These are phyloP conservation scores for Lepidium africanum DNA, from an alignment of 345 rosid genomes.

Conservation along the genomic window DNA sequence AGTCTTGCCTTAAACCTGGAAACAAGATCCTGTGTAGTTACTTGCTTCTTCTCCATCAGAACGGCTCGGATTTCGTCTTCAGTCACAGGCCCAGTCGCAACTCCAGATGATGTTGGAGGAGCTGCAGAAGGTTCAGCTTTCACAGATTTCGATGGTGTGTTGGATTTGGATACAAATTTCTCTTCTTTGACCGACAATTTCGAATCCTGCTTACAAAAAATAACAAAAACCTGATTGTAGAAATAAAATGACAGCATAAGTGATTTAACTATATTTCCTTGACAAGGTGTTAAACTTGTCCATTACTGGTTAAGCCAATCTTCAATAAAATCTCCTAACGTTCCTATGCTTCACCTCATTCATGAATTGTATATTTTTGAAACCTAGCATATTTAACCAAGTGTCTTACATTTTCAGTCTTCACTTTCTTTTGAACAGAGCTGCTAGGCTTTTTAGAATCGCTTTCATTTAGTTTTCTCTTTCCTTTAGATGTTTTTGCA, in stretches of 20 bases:
- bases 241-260: not conserved
- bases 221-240: not conserved
- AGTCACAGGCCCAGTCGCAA: conserved; percentile 62
- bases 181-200: conserved; percentile 49
- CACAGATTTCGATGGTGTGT: conserved; percentile 31
- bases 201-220: conserved; percentile 37
- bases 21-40: conserved; percentile 87
- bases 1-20: conserved; percentile 74
- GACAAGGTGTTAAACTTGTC: not conserved
- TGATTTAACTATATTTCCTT: not conserved
- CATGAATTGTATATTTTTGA: not conserved
- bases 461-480: conserved; percentile 69
- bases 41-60: conserved; percentile 63
- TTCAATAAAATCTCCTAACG: not conserved
- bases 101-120: conserved; percentile 31
- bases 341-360: not conserved
- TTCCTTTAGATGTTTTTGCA: conserved; percentile 74
- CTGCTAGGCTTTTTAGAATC: conserved; percentile 56
- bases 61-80: conserved; percentile 89
- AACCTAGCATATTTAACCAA: not conserved
- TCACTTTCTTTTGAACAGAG: conserved; percentile 67
- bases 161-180: conserved; percentile 40
- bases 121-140: conserved; percentile 34
- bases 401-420: conserved; percentile 68
- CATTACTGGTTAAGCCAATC: not conserved